Conservation (phyloP, 192 early-diverging fungal species). For the Piromyces finnis region DNA sequence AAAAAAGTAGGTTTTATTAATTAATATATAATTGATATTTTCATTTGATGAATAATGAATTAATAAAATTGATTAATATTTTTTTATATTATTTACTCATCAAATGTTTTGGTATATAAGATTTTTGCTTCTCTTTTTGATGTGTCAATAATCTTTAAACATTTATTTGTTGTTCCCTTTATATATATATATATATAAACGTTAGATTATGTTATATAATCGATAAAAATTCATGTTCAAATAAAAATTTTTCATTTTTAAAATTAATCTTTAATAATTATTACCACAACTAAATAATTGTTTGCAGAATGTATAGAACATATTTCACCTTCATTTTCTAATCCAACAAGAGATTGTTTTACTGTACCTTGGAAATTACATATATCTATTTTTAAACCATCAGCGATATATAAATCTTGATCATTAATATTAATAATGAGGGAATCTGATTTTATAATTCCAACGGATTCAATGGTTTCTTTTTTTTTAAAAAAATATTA, state of each 20-base stretch:
- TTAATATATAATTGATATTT: too few species aligned
- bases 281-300: neutral
- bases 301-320: neutral
- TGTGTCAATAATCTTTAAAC: neutral
- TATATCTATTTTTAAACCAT: neutral
- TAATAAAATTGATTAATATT: neutral
- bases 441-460: neutral
- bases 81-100: neutral
- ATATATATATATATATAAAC: too few species aligned
- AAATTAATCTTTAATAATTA: neutral
- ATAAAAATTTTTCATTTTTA: too few species aligned
- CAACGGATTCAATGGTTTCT: neutral
- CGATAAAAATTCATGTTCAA: too few species aligned
- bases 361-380: neutral
- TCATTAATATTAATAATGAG: neutral
- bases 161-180: neutral
- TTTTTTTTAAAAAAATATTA: neutral
- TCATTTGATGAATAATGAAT: too few species aligned
- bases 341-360: neutral
- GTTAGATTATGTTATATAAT: too few species aligned
- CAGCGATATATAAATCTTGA: neutral
- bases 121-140: neutral
- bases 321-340: neutral
- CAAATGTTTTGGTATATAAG: neutral
- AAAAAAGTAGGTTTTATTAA: too few species aligned